Conservation (phyloP, 805 yeast genomes). For the Nakazawaea ishiwadae region DNA sequence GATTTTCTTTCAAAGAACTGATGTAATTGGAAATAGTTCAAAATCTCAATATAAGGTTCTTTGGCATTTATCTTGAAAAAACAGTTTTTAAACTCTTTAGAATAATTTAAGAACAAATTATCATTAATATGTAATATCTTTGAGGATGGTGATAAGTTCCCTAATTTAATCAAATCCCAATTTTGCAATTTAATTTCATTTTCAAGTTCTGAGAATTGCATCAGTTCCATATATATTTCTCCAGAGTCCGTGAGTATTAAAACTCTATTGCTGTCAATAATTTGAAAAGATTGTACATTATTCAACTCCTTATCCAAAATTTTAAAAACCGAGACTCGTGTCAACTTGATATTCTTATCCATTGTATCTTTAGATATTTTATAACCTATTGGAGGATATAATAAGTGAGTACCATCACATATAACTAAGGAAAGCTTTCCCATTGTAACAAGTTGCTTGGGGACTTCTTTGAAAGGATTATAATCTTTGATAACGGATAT, state of each 20-base stretch:
- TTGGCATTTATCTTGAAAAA: conserved; percentile 4
- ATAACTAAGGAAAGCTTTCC: conserved; percentile 4
- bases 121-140: conserved; percentile 4
- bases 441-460: too few relatives aligned
- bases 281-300: not conserved
- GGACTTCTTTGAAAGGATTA: conserved; percentile 8
- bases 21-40: conserved; percentile 3
- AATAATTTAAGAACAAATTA: conserved; percentile 6
- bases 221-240: conserved; percentile 1
- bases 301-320: not conserved
- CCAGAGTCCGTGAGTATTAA: conserved; percentile 2
- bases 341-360: not conserved
- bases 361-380: not conserved
- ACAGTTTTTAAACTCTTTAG: conserved; percentile 1
- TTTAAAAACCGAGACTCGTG: conserved; percentile 8
- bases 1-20: not conserved
- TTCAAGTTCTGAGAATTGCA: not conserved
- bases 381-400: not conserved
- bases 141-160: not conserved
- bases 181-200: not conserved
- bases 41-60: conserved; percentile 6
- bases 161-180: conserved; percentile 7
- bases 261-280: conserved; percentile 3
- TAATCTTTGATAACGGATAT: not conserved
- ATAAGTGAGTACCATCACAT: conserved; percentile 3